Evolutionary conservation across 164 flowering plant species (phyloP), one percentile per base, ranked within the genome.

Genomic region (Aristolochia californica): DNA sequence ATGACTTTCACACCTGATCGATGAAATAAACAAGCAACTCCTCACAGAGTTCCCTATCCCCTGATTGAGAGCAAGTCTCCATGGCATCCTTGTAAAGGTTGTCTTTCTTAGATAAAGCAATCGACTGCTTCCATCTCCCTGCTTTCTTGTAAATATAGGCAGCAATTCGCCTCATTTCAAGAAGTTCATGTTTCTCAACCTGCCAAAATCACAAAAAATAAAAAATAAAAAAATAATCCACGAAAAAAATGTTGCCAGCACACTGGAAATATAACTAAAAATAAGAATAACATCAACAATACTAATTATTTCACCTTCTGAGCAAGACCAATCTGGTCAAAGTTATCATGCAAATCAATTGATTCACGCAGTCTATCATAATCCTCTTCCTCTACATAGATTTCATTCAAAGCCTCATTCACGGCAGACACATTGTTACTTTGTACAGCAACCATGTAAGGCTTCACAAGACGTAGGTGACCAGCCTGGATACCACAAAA

Each of bases 161-260:
- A 55, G 99, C 96, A 65, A 94, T 88, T 49, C 99, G 87, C 67
- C 99, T 88, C 99, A 94, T 94, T 70, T 94, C 99, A 61, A 94
- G 87, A 48, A 94, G 96, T 72, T 94, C 99, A 51, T 94, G 99
- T 64, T 90, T 94, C 83, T 90, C 99, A 75, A 94, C 81, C 99
- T 94, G 89, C 55, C 60, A 63, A 72, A 1, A 62, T 21, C 24
- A 62, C 38, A 30, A 43, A 30, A 48, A 40, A 45, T 96, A 73
- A 2, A 62, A 18, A 12, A 62, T 24, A 28, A 38, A 28, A 45
- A 34, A 21, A 45, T 26, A 4, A 15, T 15, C 5, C 13, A 5
- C 27, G 52, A 24, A 43, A 49, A 58, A 24, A 15, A 48, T 16
- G 38, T 25, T 49, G 5, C 25, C 49, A 10, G n/a, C 2, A 15